Evolutionary conservation across 805 yeast species (phyloP).

Genomic region (Teunomyces pallodes): DNA sequence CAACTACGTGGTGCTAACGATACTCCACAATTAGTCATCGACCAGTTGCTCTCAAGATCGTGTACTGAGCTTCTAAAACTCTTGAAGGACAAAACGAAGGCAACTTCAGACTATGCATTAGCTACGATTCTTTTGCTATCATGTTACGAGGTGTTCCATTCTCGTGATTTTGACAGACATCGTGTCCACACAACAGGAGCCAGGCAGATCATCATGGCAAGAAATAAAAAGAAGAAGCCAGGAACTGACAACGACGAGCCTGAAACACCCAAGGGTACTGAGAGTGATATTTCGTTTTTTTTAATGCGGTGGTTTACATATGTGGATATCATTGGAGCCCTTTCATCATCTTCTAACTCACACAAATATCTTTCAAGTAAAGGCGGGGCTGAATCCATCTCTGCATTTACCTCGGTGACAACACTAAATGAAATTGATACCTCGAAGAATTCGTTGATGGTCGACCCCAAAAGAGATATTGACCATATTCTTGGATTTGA

Average conservation of each 20-base stretch:
- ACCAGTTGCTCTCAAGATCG: conserved; percentile 53
- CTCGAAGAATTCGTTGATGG: not conserved
- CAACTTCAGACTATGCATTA: conserved; percentile 65
- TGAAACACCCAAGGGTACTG: conserved; percentile 17
- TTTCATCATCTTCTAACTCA: conserved; percentile 50
- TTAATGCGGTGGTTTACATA: conserved; percentile 68
- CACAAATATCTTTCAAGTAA: conserved; percentile 27
- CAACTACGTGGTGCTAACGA: conserved; percentile 19
- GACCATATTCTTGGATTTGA: conserved; percentile 70
- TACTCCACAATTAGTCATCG: conserved; percentile 39
- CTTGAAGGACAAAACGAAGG: conserved; percentile 48
- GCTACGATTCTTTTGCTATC: conserved; percentile 59
- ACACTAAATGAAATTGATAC: conserved; percentile 9
- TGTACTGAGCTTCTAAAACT: conserved; percentile 53
- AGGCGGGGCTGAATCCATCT: conserved; percentile 13
- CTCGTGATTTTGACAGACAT: conserved; percentile 50
- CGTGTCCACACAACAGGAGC: conserved; percentile 69
- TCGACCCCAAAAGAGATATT: conserved; percentile 40
- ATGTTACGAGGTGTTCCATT: conserved; percentile 51
- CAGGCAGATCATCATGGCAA: conserved; percentile 54
- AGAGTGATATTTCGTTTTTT: conserved; percentile 49
- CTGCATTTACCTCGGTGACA: conserved; percentile 21
- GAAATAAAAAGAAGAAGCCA: conserved; percentile 26
- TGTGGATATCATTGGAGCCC: conserved; percentile 59
- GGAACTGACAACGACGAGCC: not conserved